These are phyloP conservation scores for Saksenaea oblongispora DNA, from an alignment of 371 early-diverging fungal genomes.

Conservation along the genomic window DNA sequence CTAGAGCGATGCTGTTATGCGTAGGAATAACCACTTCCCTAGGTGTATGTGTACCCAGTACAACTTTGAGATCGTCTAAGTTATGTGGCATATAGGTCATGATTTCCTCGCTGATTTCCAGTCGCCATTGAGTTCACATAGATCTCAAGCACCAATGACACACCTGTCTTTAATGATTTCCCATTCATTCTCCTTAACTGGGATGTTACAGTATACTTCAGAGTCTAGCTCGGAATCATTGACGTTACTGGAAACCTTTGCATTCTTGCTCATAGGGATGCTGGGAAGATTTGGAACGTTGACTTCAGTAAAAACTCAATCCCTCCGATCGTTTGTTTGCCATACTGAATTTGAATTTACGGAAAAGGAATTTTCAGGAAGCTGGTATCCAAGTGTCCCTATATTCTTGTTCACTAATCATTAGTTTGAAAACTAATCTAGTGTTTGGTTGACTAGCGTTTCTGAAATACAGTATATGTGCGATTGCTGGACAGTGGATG, in stretches of 20 bases:
- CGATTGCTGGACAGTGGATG: too few relatives aligned
- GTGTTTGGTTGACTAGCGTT: too few relatives aligned
- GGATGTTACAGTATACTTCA: neutral
- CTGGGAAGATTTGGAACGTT: neutral
- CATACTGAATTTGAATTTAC: too few relatives aligned
- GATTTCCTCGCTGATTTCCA: slow-evolving; percentile 2
- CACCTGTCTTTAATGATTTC: slow-evolving; percentile 13
- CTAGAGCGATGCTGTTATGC: slow-evolving; percentile 9
- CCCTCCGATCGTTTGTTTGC: too few relatives aligned
- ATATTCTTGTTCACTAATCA: too few relatives aligned
- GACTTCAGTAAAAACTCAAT: neutral
- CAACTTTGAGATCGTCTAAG: slow-evolving; percentile 3
- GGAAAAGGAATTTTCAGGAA: too few relatives aligned
- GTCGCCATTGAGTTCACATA: neutral
- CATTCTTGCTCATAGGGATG: neutral
- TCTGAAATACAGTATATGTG: too few relatives aligned
- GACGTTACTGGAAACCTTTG: neutral
- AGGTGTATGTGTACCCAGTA: slow-evolving; percentile 14
- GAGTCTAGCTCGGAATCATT: neutral
- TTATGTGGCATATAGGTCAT: slow-evolving; percentile 16
- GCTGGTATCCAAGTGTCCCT: too few relatives aligned
- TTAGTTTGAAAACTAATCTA: too few relatives aligned
- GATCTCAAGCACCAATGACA: neutral
- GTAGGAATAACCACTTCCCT: slow-evolving; percentile 1
- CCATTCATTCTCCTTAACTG: slow-evolving; percentile 13